Conservation (phyloP, 345 rosid species). For the Ceriops zippeliana region DNA sequence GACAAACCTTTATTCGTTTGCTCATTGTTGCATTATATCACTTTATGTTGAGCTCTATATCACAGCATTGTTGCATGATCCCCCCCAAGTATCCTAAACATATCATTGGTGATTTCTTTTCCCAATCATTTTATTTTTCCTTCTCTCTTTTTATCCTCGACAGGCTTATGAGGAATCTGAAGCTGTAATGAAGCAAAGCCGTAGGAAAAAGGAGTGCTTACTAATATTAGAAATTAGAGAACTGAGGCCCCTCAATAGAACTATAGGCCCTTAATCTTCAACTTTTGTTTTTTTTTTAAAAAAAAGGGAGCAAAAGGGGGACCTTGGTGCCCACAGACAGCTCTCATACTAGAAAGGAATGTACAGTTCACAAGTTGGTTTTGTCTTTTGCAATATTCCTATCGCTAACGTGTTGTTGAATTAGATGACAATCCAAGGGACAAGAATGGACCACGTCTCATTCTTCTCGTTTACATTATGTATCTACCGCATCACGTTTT, state of each 20-base stretch:
- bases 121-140: neutral
- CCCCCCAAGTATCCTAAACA: neutral
- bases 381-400: too few relatives aligned
- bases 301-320: neutral
- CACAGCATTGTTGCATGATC: too few relatives aligned
- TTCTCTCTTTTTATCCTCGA: slow-evolving; percentile 6
- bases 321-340: too few relatives aligned
- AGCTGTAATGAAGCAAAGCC: slow-evolving; percentile 35
- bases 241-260: too few relatives aligned
- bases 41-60: neutral
- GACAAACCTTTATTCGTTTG: neutral
- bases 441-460: neutral
- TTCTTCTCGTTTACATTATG: slow-evolving; percentile 8
- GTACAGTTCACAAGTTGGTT: too few relatives aligned
- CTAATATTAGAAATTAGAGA: too few relatives aligned
- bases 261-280: too few relatives aligned
- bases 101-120: neutral
- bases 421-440: neutral
- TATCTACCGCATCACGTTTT: slow-evolving; percentile 8
- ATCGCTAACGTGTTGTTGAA: too few relatives aligned
- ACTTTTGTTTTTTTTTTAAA: neutral
- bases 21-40: neutral
- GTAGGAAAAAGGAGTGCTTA: too few relatives aligned
- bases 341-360: too few relatives aligned
- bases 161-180: slow-evolving; percentile 66